Percentiles rank a stretch among this genome's conserved stretches.
These are phyloP conservation scores for Lobosporangium transversale DNA, from an alignment of 192 early-diverging fungal genomes.

Conservation along the genomic window DNA sequence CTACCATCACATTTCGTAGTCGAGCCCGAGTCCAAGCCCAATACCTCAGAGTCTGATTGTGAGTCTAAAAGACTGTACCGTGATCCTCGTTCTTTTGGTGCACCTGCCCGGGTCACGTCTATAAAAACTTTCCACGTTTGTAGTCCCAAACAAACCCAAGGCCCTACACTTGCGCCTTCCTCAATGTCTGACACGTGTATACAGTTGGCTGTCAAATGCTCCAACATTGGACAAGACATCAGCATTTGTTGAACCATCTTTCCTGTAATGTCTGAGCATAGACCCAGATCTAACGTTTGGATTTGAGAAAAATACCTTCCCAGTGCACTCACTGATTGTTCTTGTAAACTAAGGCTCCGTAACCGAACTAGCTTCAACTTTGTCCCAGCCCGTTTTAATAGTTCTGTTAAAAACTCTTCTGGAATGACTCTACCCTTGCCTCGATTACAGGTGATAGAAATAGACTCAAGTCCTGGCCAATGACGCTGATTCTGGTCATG, in stretches of 20 bases:
- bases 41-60: too few species aligned
- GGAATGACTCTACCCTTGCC: slow-evolving; percentile 2
- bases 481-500: not conserved
- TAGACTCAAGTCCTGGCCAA: slow-evolving; percentile 10
- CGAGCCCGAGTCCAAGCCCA: not conserved
- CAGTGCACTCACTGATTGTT: not conserved
- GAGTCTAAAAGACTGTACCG: too few species aligned
- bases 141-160: slow-evolving; percentile 16
- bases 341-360: not conserved
- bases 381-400: not conserved
- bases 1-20: not conserved
- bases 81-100: too few species aligned
- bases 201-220: slow-evolving; percentile 1
- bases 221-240: slow-evolving; percentile 6
- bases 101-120: not conserved
- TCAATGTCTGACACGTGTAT: slow-evolving; percentile 11
- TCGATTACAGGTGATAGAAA: not conserved
- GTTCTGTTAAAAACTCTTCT: not conserved
- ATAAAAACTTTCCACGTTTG: slow-evolving; percentile 3
- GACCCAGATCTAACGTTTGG: not conserved
- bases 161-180: not conserved
- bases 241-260: slow-evolving; percentile 4
- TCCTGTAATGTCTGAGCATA: slow-evolving; percentile 4
- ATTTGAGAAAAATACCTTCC: not conserved
- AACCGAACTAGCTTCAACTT: not conserved